These are phyloP conservation scores for Boletus barrowsii DNA, from an alignment of 768 basidiomycete species.

Conservation along the genomic window DNA sequence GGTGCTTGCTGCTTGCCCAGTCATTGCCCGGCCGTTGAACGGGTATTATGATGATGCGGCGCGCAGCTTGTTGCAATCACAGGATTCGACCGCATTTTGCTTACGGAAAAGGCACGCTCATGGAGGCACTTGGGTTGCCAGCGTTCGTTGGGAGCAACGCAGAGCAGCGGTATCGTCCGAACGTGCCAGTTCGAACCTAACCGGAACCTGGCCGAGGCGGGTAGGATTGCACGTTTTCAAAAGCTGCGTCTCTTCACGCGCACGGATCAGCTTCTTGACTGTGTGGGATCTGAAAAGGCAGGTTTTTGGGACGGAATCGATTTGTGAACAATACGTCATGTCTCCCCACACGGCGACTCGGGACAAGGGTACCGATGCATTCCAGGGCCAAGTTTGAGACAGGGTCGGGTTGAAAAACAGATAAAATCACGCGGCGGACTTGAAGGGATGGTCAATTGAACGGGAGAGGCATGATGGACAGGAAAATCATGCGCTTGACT, in stretches of 20 bases:
- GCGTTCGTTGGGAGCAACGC: conserved; percentile 13
- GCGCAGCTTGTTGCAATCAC: conserved; percentile 9
- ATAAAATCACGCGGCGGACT: conserved; percentile 20
- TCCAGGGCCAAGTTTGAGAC: conserved; percentile 5
- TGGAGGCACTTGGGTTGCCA: conserved; percentile 16
- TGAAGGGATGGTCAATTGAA: conserved; percentile 12
- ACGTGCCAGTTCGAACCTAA: conserved; percentile 13
- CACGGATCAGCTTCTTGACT: conserved; percentile 9
- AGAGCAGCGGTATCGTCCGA: conserved; percentile 12
- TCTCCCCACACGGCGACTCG: conserved; percentile 21
- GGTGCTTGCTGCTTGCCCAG: neutral
- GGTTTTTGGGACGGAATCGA: conserved; percentile 10
- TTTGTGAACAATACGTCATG: conserved; percentile 21
- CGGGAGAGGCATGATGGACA: conserved; percentile 1
- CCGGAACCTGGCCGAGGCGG: conserved; percentile 7
- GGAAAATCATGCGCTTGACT: conserved; percentile 6
- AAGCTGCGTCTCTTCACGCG: conserved; percentile 1
- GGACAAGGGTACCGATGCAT: conserved; percentile 1
- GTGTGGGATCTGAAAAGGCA: conserved; percentile 4
- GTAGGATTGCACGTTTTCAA: conserved; percentile 8
- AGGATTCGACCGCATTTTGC: conserved; percentile 13
- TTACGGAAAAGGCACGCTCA: conserved; percentile 19
- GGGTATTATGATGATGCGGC: conserved; percentile 16
- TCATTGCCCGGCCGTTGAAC: neutral
- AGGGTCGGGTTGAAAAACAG: conserved; percentile 12